A percentile compares a stretch with the other conserved stretches of the same genome.
Conservation (phyloP, 2,329 filamentous ascomycete species). For the Ophiocordyceps camponoti-rufipedis region DNA sequence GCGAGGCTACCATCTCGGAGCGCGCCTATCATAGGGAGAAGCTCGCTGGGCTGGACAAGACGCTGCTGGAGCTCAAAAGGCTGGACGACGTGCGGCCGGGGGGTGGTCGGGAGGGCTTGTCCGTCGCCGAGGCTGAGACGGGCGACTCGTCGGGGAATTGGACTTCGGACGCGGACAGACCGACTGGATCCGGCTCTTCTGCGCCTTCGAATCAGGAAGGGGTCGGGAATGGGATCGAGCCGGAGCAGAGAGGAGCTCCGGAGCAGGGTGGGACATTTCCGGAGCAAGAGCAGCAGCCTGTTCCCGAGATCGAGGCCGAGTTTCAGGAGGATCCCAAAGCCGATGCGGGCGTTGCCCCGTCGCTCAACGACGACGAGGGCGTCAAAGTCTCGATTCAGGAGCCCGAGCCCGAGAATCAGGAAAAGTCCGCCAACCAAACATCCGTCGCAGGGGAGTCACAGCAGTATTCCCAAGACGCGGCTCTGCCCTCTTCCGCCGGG, state of each 20-base stretch:
- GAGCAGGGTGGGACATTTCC: neutral
- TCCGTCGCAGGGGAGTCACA: neutral
- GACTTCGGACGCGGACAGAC: neutral
- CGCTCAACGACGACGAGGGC: neutral
- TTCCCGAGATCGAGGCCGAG: neutral
- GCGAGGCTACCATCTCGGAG: conserved; percentile 1
- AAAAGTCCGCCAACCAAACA: neutral
- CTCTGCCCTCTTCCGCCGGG: neutral
- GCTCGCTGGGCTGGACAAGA: neutral
- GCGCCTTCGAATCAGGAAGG: neutral
- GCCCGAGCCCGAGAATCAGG: neutral
- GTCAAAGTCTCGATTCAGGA: no score
- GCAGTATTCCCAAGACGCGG: neutral
- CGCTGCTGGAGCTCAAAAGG: neutral
- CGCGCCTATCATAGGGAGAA: conserved; percentile 1
- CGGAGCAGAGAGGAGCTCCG: neutral
- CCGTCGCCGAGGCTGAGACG: neutral
- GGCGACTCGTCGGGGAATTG: neutral
- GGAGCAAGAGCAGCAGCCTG: neutral
- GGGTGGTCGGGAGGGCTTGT: neutral
- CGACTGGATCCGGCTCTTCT: neutral
- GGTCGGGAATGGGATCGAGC: neutral
- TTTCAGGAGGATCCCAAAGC: neutral
- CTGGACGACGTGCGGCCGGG: neutral
- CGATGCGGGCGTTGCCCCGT: neutral